These are phyloP conservation scores for Penicillium antarcticum DNA, from an alignment of 495 filamentous ascomycete species.

Conservation along the genomic window DNA sequence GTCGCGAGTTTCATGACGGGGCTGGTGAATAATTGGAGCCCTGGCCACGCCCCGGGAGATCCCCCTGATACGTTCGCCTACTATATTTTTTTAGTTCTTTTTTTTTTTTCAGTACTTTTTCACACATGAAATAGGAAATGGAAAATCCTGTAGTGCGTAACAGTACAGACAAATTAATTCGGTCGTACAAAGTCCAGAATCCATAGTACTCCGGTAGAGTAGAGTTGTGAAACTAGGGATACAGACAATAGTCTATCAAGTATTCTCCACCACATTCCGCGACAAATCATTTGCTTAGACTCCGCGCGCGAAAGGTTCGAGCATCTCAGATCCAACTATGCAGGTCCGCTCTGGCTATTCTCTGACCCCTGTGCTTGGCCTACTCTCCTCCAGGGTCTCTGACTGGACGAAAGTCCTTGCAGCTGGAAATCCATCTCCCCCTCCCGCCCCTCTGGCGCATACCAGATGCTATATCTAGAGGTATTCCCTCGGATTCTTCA, in stretches of 20 bases:
- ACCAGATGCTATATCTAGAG: slow-evolving; percentile 32
- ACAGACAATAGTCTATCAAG: slow-evolving; percentile 3
- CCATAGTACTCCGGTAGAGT: background rate
- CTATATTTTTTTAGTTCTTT: too few relatives aligned
- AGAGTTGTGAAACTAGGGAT: slow-evolving; percentile 23
- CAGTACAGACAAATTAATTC: too few relatives aligned
- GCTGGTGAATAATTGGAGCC: slow-evolving; percentile 10
- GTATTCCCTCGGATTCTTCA: slow-evolving; percentile 34
- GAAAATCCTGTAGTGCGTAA: too few relatives aligned
- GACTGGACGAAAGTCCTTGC: slow-evolving; percentile 24
- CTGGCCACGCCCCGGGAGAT: background rate
- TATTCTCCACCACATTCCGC: slow-evolving; percentile 11
- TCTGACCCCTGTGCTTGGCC: slow-evolving; percentile 11
- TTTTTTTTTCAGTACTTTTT: background rate
- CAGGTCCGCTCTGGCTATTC: slow-evolving; percentile 15
- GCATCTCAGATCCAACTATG: slow-evolving; percentile 32
- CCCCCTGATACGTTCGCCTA: background rate
- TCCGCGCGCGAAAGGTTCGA: slow-evolving; percentile 21
- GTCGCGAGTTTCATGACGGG: slow-evolving; percentile 24
- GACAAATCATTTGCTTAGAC: slow-evolving; percentile 11
- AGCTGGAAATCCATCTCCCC: slow-evolving; percentile 4
- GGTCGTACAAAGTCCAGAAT: too few relatives aligned
- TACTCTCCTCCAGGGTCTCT: slow-evolving; percentile 1
- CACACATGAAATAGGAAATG: background rate
- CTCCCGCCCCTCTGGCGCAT: slow-evolving; percentile 23